Percentiles rank a stretch among this genome's conserved stretches.
These are phyloP conservation scores for Phylloporus arenicola DNA, from an alignment of 768 basidiomycete species.

Conservation along the genomic window DNA sequence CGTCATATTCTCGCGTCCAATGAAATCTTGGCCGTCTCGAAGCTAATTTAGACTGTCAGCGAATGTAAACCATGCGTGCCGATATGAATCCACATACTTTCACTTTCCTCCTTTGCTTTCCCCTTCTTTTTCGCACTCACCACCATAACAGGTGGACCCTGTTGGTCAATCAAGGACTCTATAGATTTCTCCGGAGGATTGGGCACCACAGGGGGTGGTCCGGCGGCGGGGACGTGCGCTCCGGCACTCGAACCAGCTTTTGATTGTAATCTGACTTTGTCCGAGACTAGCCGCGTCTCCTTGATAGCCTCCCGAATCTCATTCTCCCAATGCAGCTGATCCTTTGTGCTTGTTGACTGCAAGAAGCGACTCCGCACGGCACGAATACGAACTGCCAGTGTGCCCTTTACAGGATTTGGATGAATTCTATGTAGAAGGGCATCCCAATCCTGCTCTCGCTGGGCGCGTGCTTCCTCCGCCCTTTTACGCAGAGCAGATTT, in stretches of 20 bases:
- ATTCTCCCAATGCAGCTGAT: conserved; percentile 55
- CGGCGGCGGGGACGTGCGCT: conserved; percentile 3
- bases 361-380: conserved; percentile 54
- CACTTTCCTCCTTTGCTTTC: conserved; percentile 23
- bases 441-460: conserved; percentile 65
- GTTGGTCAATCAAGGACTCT: conserved; percentile 45
- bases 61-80: not conserved
- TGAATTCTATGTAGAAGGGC: conserved; percentile 49
- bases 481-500: conserved; percentile 55
- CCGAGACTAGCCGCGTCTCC: conserved; percentile 48
- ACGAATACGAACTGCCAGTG: conserved; percentile 47
- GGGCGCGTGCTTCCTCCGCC: conserved; percentile 53
- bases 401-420: conserved; percentile 45
- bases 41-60: conserved; percentile 10
- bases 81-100: conserved; percentile 22
- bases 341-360: conserved; percentile 48
- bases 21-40: conserved; percentile 63
- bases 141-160: conserved; percentile 39
- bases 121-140: conserved; percentile 34
- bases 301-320: conserved; percentile 53
- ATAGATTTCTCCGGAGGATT: conserved; percentile 49
- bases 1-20: conserved; percentile 86
- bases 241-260: conserved; percentile 11
- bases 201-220: conserved; percentile 37
- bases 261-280: conserved; percentile 38